Percentiles rank a stretch among this genome's conserved stretches.
Evolutionary conservation across 2,329 filamentous ascomycete genomes (phyloP).

Genomic region (Aspergillus candidus): DNA sequence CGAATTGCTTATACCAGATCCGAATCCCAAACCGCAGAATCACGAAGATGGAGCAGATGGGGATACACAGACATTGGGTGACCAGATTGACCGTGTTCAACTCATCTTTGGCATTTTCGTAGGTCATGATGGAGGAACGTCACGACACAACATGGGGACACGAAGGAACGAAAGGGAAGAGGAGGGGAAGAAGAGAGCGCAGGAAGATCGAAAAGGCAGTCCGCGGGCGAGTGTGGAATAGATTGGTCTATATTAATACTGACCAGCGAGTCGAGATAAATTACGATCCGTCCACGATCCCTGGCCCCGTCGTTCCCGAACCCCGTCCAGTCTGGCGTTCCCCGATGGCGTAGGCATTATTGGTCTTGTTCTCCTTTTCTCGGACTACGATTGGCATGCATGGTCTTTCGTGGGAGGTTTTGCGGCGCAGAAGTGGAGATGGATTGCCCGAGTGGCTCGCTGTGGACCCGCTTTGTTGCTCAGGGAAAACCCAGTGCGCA

Average conservation of each 20-base stretch:
- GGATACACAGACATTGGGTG: conserved; percentile 33
- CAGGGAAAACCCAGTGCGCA: too few species aligned
- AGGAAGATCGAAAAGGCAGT: neutral
- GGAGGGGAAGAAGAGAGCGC: neutral
- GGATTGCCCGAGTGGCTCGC: too few species aligned
- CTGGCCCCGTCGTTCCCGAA: conserved; percentile 3
- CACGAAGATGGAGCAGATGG: conserved; percentile 28
- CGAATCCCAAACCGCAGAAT: conserved; percentile 27
- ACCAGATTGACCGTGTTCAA: conserved; percentile 29
- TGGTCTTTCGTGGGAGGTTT: too few species aligned
- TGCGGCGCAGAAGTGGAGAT: too few species aligned
- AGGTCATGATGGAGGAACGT: conserved; percentile 13
- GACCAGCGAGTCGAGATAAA: too few species aligned
- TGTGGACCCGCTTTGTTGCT: too few species aligned
- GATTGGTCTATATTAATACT: too few species aligned
- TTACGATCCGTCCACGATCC: neutral
- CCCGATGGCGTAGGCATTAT: too few species aligned
- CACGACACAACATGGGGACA: neutral
- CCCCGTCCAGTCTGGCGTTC: too few species aligned
- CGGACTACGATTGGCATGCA: too few species aligned
- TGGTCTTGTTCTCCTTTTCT: too few species aligned
- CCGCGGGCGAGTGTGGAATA: too few species aligned
- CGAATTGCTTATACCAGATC: conserved; percentile 24
- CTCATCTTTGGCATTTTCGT: conserved; percentile 20
- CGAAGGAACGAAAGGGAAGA: neutral